phyloP scores from a whole-genome alignment of 2,329 filamentous ascomycete species.

The Lithohypha guttulata region DNA sequence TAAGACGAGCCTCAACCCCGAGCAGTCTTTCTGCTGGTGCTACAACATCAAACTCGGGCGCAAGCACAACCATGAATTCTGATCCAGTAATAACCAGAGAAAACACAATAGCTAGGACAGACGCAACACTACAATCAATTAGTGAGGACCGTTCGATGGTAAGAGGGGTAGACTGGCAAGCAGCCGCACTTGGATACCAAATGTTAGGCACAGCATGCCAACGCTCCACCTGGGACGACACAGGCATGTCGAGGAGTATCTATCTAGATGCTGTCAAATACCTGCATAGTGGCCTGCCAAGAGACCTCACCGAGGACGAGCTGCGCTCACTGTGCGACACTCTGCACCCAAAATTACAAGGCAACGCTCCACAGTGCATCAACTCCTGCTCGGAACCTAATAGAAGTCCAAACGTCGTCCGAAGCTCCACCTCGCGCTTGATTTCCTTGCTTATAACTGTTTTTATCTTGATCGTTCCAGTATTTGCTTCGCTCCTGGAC shows the following conservation, averaged over 20 bases:
- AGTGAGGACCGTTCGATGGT: too few relatives aligned
- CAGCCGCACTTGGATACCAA: background rate
- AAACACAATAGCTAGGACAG: too few relatives aligned
- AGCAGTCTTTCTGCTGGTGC: too few relatives aligned
- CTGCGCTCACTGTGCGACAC: background rate
- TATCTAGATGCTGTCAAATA: slow-evolving; percentile 2
- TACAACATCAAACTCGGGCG: too few relatives aligned
- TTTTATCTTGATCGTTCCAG: slow-evolving; percentile 2
- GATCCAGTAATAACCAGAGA: too few relatives aligned
- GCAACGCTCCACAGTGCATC: background rate
- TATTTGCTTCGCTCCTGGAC: slow-evolving; percentile 3
- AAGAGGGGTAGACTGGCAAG: background rate
- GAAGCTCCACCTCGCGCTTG: slow-evolving; percentile 2
- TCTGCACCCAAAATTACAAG: background rate
- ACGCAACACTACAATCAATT: too few relatives aligned
- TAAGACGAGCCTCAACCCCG: too few relatives aligned
- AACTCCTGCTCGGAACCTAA: background rate
- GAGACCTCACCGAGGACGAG: background rate
- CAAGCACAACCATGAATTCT: too few relatives aligned
- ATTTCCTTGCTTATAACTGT: slow-evolving; percentile 1
- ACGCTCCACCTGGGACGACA: background rate
- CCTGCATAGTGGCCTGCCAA: background rate
- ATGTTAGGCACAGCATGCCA: background rate
- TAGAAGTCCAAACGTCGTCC: background rate
- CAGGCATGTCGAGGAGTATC: background rate